These are phyloP conservation scores for Apiotrichum akiyoshidainum DNA, from an alignment of 1,284 basidiomycete genomes.

Conservation along the genomic window DNA sequence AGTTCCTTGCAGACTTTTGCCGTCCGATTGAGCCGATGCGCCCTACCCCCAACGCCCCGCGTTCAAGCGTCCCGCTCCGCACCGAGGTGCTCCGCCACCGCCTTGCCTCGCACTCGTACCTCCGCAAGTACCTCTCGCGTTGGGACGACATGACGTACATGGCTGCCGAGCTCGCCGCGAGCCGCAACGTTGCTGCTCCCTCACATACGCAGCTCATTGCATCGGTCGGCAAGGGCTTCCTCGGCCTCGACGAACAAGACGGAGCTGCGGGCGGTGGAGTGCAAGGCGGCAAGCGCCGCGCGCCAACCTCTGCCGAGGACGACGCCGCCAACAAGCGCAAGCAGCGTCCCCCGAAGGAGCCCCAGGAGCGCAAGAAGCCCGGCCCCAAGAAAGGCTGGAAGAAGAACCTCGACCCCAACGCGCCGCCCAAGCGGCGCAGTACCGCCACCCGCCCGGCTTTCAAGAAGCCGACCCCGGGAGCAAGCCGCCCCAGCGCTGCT, in stretches of 20 bases:
- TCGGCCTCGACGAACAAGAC: conserved; percentile 33
- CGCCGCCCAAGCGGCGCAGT: conserved; percentile 16
- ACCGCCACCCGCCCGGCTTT: background rate
- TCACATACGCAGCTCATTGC: conserved; percentile 35
- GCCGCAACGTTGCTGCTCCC: conserved; percentile 27
- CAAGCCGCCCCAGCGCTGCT: conserved; percentile 2
- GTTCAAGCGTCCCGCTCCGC: conserved; percentile 27
- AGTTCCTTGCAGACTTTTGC: conserved; percentile 43
- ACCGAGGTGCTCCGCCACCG: conserved; percentile 38
- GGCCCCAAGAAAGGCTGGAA: conserved; percentile 48
- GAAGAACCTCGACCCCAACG: conserved; percentile 25
- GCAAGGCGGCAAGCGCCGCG: conserved; percentile 12
- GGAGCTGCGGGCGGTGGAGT: background rate
- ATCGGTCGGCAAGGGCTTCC: conserved; percentile 35
- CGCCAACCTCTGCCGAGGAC: background rate
- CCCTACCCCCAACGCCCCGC: conserved; percentile 13
- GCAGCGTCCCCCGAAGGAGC: conserved; percentile 19
- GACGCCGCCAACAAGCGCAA: conserved; percentile 19
- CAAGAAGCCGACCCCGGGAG: conserved; percentile 12
- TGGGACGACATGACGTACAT: conserved; percentile 46
- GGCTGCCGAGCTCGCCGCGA: conserved; percentile 29
- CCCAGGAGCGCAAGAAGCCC: conserved; percentile 39
- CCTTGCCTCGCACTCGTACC: conserved; percentile 26
- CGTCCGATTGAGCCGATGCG: conserved; percentile 37
- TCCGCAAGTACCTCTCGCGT: conserved; percentile 41